Evolutionary conservation across 1,284 basidiomycete genomes (phyloP).

Genomic region (Irpex sp.): DNA sequence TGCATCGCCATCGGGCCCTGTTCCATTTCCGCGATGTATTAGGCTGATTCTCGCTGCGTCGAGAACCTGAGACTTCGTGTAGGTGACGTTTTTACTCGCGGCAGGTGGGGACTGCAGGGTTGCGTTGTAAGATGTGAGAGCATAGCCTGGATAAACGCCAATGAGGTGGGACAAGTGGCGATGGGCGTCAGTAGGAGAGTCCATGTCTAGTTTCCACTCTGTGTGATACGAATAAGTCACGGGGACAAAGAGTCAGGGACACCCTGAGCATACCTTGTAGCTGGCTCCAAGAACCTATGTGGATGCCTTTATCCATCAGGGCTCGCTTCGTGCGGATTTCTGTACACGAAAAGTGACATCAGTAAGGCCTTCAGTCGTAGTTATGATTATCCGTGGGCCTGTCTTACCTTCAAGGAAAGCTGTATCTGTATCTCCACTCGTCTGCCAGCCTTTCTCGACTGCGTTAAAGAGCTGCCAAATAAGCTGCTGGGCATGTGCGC

Average conservation of each 20-base stretch:
- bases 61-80: slow-evolving; percentile 62
- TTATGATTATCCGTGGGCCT: neutral
- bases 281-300: slow-evolving; percentile 79
- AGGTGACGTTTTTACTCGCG: slow-evolving; percentile 44
- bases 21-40: slow-evolving; percentile 77
- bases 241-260: neutral
- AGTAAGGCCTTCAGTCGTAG: neutral
- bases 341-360: slow-evolving; percentile 31
- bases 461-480: slow-evolving; percentile 82
- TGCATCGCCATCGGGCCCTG: slow-evolving; percentile 75
- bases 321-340: slow-evolving; percentile 65
- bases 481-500: slow-evolving; percentile 75
- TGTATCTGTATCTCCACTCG: slow-evolving; percentile 70
- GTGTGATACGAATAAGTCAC: neutral
- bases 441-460: slow-evolving; percentile 71
- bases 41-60: slow-evolving; percentile 65
- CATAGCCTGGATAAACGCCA: slow-evolving; percentile 82
- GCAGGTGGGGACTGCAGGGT: slow-evolving; percentile 48
- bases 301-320: slow-evolving; percentile 80
- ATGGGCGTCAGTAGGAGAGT: slow-evolving; percentile 70
- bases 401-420: slow-evolving; percentile 65
- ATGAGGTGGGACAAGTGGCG: slow-evolving; percentile 82
- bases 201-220: slow-evolving; percentile 86
- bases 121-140: slow-evolving; percentile 63
- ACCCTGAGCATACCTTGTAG: slow-evolving; percentile 63